Percentiles rank a stretch among this genome's conserved stretches.
phyloP scores from a whole-genome alignment of 2,329 filamentous ascomycete species.

The Phoma sp. region DNA sequence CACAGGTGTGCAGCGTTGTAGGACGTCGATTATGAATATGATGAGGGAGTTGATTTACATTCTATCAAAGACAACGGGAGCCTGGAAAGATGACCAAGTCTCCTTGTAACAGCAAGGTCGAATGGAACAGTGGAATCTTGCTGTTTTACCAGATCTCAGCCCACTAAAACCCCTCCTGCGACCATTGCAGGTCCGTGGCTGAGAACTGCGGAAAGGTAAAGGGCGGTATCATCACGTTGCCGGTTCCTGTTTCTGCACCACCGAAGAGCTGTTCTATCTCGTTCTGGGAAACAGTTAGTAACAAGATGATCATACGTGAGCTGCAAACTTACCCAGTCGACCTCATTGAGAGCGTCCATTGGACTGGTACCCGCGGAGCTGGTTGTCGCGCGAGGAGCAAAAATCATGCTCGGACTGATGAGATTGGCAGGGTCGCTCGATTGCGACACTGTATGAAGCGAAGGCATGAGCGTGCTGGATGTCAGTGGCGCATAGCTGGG shows the following conservation, averaged over 20 bases:
- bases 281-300: slow-evolving; percentile 42
- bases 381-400: not conserved
- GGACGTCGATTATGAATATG: not conserved
- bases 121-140: too few relatives aligned
- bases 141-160: too few relatives aligned
- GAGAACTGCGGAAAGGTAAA: slow-evolving; percentile 44
- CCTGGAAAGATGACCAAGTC: too few relatives aligned
- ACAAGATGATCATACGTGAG: not conserved
- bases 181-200: slow-evolving; percentile 32
- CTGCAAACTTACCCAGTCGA: slow-evolving; percentile 67
- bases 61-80: too few relatives aligned
- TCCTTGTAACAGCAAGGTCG: too few relatives aligned
- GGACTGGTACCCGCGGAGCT: slow-evolving; percentile 24
- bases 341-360: slow-evolving; percentile 53
- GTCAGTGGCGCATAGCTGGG: slow-evolving; percentile 3
- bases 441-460: not conserved
- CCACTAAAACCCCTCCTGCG: slow-evolving; percentile 7
- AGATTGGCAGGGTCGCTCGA: slow-evolving; percentile 3
- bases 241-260: slow-evolving; percentile 33
- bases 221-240: slow-evolving; percentile 43
- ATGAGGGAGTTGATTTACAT: not conserved
- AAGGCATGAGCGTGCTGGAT: not conserved
- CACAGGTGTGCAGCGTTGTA: not conserved
- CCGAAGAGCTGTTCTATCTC: slow-evolving; percentile 57
- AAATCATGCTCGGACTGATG: not conserved